Percentiles rank a stretch among this genome's conserved stretches.
phyloP scores from a whole-genome alignment of 2,329 filamentous ascomycete species.

The Byssothecium circinans region DNA sequence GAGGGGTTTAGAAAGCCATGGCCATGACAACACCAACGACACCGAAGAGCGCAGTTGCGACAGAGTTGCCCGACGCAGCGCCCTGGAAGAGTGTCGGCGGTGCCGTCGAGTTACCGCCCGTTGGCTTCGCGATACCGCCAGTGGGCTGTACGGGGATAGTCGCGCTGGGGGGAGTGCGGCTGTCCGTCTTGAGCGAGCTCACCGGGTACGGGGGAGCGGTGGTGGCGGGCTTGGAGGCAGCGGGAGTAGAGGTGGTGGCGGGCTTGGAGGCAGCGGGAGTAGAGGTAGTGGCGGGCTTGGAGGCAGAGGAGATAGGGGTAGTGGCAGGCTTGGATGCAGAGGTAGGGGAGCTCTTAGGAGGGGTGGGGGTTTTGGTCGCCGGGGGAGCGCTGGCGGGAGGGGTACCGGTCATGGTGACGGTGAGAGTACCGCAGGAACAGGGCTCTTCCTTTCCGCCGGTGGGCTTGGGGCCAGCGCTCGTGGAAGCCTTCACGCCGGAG shows the following conservation, averaged over 20 bases:
- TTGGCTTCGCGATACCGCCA: conserved; percentile 18
- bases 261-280: neutral
- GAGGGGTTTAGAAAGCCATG: conserved; percentile 33
- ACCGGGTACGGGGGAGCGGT: conserved; percentile 24
- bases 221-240: conserved; percentile 15
- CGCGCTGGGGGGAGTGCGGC: conserved; percentile 25
- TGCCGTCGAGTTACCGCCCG: conserved; percentile 24
- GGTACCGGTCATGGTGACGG: conserved; percentile 20
- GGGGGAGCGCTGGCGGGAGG: conserved; percentile 10
- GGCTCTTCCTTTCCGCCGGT: conserved; percentile 1
- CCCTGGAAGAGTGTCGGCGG: conserved; percentile 31
- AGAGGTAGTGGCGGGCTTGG: neutral
- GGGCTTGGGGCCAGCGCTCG: conserved; percentile 5
- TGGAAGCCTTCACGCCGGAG: conserved; percentile 5
- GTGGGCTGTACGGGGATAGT: conserved; percentile 26
- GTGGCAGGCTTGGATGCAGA: too few species aligned
- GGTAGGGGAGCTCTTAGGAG: too few species aligned
- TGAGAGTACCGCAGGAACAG: conserved; percentile 18
- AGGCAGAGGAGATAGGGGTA: neutral
- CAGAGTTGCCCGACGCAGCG: conserved; percentile 29
- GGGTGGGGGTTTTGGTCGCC: neutral
- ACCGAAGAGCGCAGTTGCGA: conserved; percentile 23
- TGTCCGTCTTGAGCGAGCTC: conserved; percentile 30
- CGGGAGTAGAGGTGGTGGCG: neutral
- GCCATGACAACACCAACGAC: conserved; percentile 26